These are phyloP conservation scores for Chernovozyma aurita DNA, from an alignment of 1,139 yeast species.

Conservation along the genomic window DNA sequence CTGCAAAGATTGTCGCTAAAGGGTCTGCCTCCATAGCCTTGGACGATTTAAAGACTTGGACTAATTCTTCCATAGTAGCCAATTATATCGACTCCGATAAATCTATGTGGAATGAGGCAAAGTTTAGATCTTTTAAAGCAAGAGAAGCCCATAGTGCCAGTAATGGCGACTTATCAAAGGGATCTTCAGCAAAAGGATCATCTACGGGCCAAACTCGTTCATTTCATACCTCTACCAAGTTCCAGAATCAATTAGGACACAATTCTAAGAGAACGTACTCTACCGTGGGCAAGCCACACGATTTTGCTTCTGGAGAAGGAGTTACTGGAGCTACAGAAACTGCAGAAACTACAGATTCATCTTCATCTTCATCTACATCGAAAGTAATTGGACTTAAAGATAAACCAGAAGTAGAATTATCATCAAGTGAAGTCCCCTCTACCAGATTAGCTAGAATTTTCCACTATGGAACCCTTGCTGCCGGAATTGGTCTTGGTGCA, in stretches of 20 bases:
- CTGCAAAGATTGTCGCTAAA: neutral
- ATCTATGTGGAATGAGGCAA: neutral
- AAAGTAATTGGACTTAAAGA: conserved; percentile 26
- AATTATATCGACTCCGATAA: neutral
- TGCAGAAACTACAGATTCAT: neutral
- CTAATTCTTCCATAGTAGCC: neutral
- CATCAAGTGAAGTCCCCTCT: conserved; percentile 76
- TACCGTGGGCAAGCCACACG: neutral
- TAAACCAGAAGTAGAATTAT: conserved; percentile 44
- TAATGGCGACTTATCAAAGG: neutral
- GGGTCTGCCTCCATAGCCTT: neutral
- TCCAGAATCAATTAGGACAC: neutral
- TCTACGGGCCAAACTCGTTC: neutral
- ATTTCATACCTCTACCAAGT: neutral
- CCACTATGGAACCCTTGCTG: conserved; percentile 91
- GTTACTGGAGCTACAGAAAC: neutral
- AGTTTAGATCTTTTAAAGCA: neutral
- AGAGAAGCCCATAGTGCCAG: neutral
- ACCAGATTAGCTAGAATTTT: conserved; percentile 80
- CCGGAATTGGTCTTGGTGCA: conserved; percentile 85
- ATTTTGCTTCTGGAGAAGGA: neutral
- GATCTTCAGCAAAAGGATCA: neutral
- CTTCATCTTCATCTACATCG: no score
- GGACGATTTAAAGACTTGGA: neutral
- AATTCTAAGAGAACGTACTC: neutral